These are phyloP conservation scores for Rhodofomes roseus DNA, from an alignment of 1,284 basidiomycete species.

Conservation along the genomic window DNA sequence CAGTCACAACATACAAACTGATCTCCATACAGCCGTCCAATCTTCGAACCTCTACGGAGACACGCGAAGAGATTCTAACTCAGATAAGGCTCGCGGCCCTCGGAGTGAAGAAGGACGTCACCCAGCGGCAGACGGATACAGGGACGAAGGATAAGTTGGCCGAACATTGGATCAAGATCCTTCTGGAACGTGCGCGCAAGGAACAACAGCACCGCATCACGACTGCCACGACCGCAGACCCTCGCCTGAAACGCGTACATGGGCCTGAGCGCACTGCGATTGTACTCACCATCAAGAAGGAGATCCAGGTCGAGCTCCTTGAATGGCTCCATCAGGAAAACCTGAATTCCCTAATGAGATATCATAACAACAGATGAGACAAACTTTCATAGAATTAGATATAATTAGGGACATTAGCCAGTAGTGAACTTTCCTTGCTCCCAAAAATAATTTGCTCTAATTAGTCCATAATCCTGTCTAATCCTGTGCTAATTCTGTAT, in stretches of 20 bases:
- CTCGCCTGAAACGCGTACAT: slow-evolving; percentile 5
- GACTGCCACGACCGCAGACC: slow-evolving; percentile 4
- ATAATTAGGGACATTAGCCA: too few relatives aligned
- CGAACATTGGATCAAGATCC: slow-evolving; percentile 27
- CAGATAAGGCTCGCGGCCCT: slow-evolving; percentile 12
- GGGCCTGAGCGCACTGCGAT: slow-evolving; percentile 13
- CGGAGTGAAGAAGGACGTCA: slow-evolving; percentile 11
- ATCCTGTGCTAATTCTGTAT: too few relatives aligned
- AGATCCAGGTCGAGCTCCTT: slow-evolving; percentile 24
- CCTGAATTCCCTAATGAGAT: too few relatives aligned
- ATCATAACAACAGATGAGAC: too few relatives aligned
- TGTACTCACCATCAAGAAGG: slow-evolving; percentile 12
- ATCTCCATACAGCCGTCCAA: neutral
- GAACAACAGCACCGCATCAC: slow-evolving; percentile 10
- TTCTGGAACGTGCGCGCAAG: slow-evolving; percentile 21
- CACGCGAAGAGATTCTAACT: neutral
- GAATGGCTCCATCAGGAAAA: too few relatives aligned
- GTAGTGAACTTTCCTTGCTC: too few relatives aligned
- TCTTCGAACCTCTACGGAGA: slow-evolving; percentile 11
- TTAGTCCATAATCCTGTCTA: too few relatives aligned
- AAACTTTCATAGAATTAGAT: too few relatives aligned
- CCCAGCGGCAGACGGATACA: slow-evolving; percentile 17
- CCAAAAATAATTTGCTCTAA: too few relatives aligned
- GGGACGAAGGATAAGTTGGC: slow-evolving; percentile 36
- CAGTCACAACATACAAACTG: neutral